Evolutionary conservation across 768 basidiomycete genomes (phyloP), one percentile per base, ranked within the genome.

Genomic region (Rhodotorula graminis): DNA sequence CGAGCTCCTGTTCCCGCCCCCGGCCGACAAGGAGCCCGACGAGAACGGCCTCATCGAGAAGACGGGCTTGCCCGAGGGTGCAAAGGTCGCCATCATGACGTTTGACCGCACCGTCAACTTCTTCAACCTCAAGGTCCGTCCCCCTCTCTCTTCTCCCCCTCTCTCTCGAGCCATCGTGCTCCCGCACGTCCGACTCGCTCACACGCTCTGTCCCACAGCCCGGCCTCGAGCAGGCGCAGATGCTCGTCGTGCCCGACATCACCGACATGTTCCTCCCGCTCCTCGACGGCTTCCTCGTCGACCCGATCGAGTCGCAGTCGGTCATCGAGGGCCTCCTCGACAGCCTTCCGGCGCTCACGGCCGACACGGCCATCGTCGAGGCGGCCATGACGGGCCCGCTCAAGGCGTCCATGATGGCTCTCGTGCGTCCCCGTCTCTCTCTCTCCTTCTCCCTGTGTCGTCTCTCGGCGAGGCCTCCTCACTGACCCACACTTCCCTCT

Each of bases 181-280:
- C n/a, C n/a, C n/a, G n/a, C n/a, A n/a, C n/a, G n/a, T n/a, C 52
- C 31, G 33, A 40, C 57, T 37, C 49, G 2, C 44, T 23, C 46
- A n/a, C n/a, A n/a, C 27, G 27, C 18, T n/a, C 27, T 46, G 27
- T 16, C 11, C 16, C 19, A 40, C 69, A 85, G 84, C 81, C 83
- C 77, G 83, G 85, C 79, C 80, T 82, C 40, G 82, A 81, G 49
- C 82, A 84, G 76, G 84, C 87, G 3, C 84, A 84, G 49, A 89
- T 94, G 84, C 83, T 94, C 57, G 86, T 98, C 57, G 86, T 97
- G 16, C 83, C 90, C 2, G 96, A 98, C 79, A 82, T 98, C 50
- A 89, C 92, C n/a, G 96, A 99, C 66, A 88, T 93, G 29, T 98
- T 94, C 81, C 81, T 90, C 3, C 96, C 96, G 0, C 80, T 92